Evolutionary conservation across 2,329 filamentous ascomycete species (phyloP), one percentile per base, ranked within the genome.

Genomic region (Monilinia vaccinii-corymbosi): DNA sequence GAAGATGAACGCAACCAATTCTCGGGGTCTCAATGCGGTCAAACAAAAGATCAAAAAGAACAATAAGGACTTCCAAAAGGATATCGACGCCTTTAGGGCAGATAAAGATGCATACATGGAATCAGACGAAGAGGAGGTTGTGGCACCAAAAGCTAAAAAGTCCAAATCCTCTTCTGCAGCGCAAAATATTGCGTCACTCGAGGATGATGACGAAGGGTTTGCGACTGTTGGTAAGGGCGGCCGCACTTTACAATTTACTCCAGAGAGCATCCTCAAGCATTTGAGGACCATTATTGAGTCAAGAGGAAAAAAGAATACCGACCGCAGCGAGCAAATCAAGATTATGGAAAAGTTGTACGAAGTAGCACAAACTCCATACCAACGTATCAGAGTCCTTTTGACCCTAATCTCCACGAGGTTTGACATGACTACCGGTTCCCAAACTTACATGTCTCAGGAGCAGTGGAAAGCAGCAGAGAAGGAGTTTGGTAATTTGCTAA

Each of bases 41-140:
- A 96, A 97, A 79, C 94, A 99, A 76, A 92, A 92, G 78, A 91
- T 99, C 79, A 92, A 93, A 84, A 97, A 97, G 84, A 93, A 93
- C 78, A 96, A 93, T 82, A 95, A 96, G 78, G 93, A 97, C 66
- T 93, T 93, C 77, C 84, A 90, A 71, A 79, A 82, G 64, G 89
- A 96, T 72, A 87, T 99, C 70, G 91, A 96, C 68, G 83, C 86
- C 65, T 99, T 93, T 79, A 83, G 89, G 67, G 86, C 84, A 65
- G 85, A 96, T 75, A 91, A 93, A 75, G 91, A 93, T 65, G 85
- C 78, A 21, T 97, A 87, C 77, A 91, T 97, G 89, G 85, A 88
- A 73, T 89, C 89, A 48, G 86, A 91, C 25, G 86, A 90, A 56
- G 88, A 92, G 65, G 87, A 88, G 69, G 77, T 75, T 40, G 77